These are phyloP conservation scores for Venustampulla echinocandica DNA, from an alignment of 495 filamentous ascomycete genomes.

Conservation along the genomic window DNA sequence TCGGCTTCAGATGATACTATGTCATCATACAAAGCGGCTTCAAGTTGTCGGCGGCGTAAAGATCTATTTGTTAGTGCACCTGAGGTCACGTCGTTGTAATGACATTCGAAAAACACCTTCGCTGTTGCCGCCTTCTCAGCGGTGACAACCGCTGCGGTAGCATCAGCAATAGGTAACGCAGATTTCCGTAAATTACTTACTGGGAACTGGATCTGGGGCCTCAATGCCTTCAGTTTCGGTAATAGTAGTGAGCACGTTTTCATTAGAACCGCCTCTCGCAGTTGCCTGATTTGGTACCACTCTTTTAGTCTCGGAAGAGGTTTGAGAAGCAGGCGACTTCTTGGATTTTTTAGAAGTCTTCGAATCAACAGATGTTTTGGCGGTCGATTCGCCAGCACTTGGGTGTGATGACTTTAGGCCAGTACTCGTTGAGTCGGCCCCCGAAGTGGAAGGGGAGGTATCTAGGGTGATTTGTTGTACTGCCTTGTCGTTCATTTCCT, in stretches of 20 bases:
- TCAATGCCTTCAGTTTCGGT: slow-evolving; percentile 14
- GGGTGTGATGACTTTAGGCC: slow-evolving; percentile 15
- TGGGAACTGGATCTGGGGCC: slow-evolving; percentile 16
- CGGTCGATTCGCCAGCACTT: slow-evolving; percentile 16
- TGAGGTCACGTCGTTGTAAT: slow-evolving; percentile 60
- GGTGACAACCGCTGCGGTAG: slow-evolving; percentile 49
- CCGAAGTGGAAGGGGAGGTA: slow-evolving; percentile 14
- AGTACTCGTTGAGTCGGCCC: slow-evolving; percentile 6
- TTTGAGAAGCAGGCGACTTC: slow-evolving; percentile 3
- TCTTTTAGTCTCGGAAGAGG: slow-evolving; percentile 21
- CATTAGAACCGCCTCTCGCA: slow-evolving; percentile 10
- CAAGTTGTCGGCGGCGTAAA: slow-evolving; percentile 57
- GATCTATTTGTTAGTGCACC: slow-evolving; percentile 48
- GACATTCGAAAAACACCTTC: slow-evolving; percentile 79
- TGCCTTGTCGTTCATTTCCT: slow-evolving; percentile 2
- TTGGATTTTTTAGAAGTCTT: slow-evolving; percentile 19
- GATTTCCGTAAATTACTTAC: slow-evolving; percentile 16
- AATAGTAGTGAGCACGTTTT: slow-evolving; percentile 17
- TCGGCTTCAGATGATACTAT: slow-evolving; percentile 47
- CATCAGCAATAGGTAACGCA: slow-evolving; percentile 6
- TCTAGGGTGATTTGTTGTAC: slow-evolving; percentile 6
- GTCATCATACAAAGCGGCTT: slow-evolving; percentile 47
- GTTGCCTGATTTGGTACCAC: slow-evolving; percentile 1
- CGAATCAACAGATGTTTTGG: slow-evolving; percentile 21
- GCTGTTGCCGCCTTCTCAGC: slow-evolving; percentile 70